Conservation (phyloP, 352 stramenopile genomes). For the Phytophthora fragariaefolia region DNA sequence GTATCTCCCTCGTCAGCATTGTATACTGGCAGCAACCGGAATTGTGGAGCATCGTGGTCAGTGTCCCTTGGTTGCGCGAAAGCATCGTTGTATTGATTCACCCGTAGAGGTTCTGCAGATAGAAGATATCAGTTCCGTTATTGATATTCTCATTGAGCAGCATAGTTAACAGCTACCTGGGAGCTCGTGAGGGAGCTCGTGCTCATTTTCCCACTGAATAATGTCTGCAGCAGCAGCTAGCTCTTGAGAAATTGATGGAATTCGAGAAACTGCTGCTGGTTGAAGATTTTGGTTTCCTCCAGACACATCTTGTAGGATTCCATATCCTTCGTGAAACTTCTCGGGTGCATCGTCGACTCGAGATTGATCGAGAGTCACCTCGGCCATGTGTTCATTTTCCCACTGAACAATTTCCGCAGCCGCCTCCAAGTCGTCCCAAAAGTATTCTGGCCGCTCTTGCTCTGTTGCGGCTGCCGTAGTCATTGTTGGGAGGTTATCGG, state of each 20-base stretch:
- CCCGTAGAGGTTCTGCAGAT: not conserved
- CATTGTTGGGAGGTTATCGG: conserved; percentile 18
- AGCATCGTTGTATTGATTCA: not conserved
- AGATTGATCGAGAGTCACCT: conserved; percentile 26
- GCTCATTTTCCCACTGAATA: conserved; percentile 52
- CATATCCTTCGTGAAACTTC: not conserved
- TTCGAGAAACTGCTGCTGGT: conserved; percentile 2
- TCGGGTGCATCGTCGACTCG: not conserved
- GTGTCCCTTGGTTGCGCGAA: too few relatives aligned
- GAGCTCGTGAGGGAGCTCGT: conserved; percentile 26
- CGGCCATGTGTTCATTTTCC: conserved; percentile 54
- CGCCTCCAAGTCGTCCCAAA: conserved; percentile 54
- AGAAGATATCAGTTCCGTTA: conserved; percentile 1
- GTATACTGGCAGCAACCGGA: conserved; percentile 27
- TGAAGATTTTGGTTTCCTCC: not conserved
- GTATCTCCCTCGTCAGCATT: conserved; percentile 12
- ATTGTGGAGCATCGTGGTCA: conserved; percentile 30
- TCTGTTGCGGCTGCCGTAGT: conserved; percentile 2
- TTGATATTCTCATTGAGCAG: not conserved
- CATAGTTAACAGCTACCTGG: conserved; percentile 1
- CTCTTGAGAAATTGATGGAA: conserved; percentile 42
- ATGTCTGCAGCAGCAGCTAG: conserved; percentile 49
- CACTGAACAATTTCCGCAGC: conserved; percentile 61
- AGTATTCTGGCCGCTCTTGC: conserved; percentile 23
- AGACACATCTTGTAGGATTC: not conserved